phyloP scores from a whole-genome alignment of 176 grass and related monocot species.

The Oryza brachyantha region DNA sequence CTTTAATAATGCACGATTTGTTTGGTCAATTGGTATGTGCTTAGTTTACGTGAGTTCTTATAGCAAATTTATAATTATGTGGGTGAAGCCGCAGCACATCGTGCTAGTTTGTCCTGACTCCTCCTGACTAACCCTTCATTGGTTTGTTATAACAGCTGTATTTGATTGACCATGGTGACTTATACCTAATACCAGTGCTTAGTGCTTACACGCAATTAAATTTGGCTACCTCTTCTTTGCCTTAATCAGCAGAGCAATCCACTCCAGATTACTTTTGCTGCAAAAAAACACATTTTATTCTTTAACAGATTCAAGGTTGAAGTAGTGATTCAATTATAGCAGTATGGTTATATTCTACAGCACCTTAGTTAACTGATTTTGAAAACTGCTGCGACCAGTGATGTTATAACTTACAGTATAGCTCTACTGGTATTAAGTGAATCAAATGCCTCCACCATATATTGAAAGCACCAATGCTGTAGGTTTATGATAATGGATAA shows the following conservation, averaged over 20 bases:
- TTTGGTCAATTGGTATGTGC: neutral
- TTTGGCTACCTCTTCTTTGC: neutral
- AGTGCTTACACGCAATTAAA: neutral
- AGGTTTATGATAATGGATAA: neutral
- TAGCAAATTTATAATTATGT: neutral
- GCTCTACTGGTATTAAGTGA: neutral
- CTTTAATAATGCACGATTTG: slow-evolving; percentile 1
- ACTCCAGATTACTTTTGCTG: neutral
- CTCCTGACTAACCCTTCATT: no score
- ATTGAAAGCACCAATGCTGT: neutral
- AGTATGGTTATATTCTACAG: neutral
- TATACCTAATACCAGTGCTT: neutral
- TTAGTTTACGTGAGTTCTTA: neutral
- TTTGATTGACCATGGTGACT: slow-evolving; percentile 2
- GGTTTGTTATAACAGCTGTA: neutral
- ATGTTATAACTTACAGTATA: slow-evolving; percentile 10
- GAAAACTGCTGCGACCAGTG: neutral
- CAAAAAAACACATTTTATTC: neutral
- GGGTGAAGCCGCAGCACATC: neutral
- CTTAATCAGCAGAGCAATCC: neutral
- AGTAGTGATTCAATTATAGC: neutral
- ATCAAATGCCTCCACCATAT: neutral
- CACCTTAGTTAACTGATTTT: neutral
- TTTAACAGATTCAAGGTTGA: neutral
- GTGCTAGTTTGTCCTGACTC: neutral